Evolutionary conservation across 345 rosid genomes (phyloP).

Genomic region (Eucalyptus marginata): DNA sequence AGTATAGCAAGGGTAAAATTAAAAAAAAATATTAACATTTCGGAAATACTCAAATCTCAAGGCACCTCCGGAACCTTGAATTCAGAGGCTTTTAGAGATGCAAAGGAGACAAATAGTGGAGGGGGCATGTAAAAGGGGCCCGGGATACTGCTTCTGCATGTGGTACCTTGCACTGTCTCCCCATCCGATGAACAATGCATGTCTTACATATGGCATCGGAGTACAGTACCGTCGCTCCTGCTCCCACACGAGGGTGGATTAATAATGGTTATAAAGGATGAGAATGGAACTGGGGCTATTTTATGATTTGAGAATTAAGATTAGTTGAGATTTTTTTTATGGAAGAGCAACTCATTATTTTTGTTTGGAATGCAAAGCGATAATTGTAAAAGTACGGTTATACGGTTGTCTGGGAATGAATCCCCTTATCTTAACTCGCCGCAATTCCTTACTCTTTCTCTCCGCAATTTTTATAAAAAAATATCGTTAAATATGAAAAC

Average conservation of each 20-base stretch:
- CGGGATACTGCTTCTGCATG: neutral
- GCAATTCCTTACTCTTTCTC: neutral
- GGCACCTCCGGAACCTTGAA: neutral
- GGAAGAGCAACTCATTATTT: neutral
- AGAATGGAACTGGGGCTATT: neutral
- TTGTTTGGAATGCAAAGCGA: neutral
- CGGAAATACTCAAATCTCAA: neutral
- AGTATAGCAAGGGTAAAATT: neutral
- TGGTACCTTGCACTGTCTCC: neutral
- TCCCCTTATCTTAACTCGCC: neutral
- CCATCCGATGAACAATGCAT: neutral
- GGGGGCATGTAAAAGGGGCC: neutral
- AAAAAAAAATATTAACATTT: too few species aligned
- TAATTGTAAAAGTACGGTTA: neutral
- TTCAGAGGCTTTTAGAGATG: neutral
- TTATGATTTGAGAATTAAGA: neutral
- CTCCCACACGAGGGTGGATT: neutral
- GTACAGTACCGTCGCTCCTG: neutral
- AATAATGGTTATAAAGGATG: neutral
- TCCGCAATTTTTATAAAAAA: neutral
- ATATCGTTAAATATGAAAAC: neutral
- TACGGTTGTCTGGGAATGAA: neutral
- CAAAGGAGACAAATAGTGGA: neutral
- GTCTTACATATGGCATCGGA: neutral
- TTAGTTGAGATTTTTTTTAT: neutral